Percentiles rank a stretch among this genome's conserved stretches.
Evolutionary conservation across 202 grass and related monocot genomes (phyloP).

Genomic region (Sporobolus alterniflorus): DNA sequence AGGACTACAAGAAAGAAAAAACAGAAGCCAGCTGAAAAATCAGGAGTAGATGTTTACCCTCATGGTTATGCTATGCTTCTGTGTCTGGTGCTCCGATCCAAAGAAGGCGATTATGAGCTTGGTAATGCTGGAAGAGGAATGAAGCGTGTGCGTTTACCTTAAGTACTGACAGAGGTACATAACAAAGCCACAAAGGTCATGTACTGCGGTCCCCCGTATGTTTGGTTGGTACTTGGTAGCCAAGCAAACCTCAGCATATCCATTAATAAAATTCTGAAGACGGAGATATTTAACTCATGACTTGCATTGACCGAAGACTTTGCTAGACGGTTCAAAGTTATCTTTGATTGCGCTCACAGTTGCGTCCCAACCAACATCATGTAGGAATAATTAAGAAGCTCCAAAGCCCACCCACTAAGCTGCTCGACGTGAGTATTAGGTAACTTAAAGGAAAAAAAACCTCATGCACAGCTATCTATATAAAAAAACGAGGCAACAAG

Average conservation of each 20-base stretch:
- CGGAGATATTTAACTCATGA: conserved; percentile 18
- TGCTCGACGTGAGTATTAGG: not conserved
- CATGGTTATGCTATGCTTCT: conserved; percentile 30
- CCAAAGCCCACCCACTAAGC: not conserved
- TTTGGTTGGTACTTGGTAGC: not conserved
- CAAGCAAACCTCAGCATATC: conserved; percentile 19
- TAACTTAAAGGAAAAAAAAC: too few relatives aligned
- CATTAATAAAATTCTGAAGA: not conserved
- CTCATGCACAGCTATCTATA: too few relatives aligned
- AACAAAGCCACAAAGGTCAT: not conserved
- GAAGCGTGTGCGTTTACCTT: not conserved
- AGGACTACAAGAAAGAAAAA: not conserved
- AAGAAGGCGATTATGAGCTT: not conserved
- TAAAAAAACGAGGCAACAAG: too few relatives aligned
- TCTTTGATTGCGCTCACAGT: not conserved
- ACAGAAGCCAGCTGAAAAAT: not conserved
- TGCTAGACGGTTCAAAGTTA: not conserved
- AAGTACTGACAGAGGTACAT: conserved; percentile 17
- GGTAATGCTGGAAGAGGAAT: not conserved
- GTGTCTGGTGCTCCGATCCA: not conserved
- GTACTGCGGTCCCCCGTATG: not conserved
- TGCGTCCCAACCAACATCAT: not conserved
- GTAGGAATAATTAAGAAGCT: not conserved
- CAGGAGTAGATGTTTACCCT: conserved; percentile 20
- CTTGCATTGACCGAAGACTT: conserved; percentile 31